Percentiles rank a stretch among this genome's conserved stretches.
phyloP scores from a whole-genome alignment of 306 rosid species.

The Rubus parviflorus region DNA sequence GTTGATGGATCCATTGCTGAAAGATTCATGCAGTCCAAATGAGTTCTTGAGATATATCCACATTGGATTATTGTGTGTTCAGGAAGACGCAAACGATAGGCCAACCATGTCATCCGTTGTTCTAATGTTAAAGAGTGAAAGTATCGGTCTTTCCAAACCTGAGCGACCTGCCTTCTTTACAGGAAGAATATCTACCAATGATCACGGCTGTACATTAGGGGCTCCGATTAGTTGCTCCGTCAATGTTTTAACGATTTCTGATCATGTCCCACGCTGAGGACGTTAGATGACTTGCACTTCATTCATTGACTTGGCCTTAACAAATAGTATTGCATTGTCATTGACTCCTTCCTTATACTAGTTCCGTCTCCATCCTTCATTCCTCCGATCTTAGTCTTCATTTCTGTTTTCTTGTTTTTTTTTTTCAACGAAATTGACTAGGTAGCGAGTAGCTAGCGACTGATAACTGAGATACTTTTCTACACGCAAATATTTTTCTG shows the following conservation, averaged over 20 bases:
- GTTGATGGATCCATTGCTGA: neutral
- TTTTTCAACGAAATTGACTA: too few relatives aligned
- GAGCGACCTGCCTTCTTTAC: too few relatives aligned
- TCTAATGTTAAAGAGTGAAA: slow-evolving; percentile 21
- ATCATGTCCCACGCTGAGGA: slow-evolving; percentile 9
- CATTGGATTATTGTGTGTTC: slow-evolving; percentile 33
- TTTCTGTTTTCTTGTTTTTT: too few relatives aligned
- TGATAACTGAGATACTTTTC: too few relatives aligned
- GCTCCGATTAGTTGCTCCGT: neutral
- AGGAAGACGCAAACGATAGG: slow-evolving; percentile 23
- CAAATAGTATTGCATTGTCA: too few relatives aligned
- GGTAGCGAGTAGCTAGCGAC: too few relatives aligned
- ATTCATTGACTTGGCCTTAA: too few relatives aligned
- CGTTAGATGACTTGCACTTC: too few relatives aligned
- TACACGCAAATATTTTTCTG: too few relatives aligned
- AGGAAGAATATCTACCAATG: neutral
- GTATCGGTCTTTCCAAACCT: slow-evolving; percentile 4
- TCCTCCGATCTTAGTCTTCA: too few relatives aligned
- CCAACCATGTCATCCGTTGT: slow-evolving; percentile 31
- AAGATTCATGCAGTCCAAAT: slow-evolving; percentile 3
- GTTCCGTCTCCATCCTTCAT: too few relatives aligned
- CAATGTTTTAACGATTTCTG: slow-evolving; percentile 22
- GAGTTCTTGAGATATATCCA: slow-evolving; percentile 21
- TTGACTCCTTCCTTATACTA: too few relatives aligned
- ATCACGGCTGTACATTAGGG: neutral